Percentiles rank a stretch among this genome's conserved stretches.
These are phyloP conservation scores for Eucalyptus viminalis DNA, from an alignment of 345 rosid species.

Conservation along the genomic window DNA sequence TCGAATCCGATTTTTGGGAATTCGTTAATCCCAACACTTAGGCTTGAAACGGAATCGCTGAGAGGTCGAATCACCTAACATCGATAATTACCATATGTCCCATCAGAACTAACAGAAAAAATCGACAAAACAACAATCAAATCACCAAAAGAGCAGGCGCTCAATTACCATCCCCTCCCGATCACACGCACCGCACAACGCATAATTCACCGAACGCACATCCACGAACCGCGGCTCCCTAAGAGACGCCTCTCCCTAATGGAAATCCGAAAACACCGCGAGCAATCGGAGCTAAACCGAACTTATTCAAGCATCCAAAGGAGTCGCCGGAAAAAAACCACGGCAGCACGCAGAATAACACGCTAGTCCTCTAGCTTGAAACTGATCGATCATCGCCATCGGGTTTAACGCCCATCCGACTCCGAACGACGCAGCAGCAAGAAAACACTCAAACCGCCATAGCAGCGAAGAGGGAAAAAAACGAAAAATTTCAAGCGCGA, in stretches of 20 bases:
- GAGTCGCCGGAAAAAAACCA: background rate
- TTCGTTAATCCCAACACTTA: too few species aligned
- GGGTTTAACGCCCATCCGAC: background rate
- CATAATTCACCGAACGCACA: background rate
- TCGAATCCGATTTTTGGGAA: too few species aligned
- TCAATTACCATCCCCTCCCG: too few species aligned
- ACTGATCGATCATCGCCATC: background rate
- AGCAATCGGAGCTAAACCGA: background rate
- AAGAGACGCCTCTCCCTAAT: background rate
- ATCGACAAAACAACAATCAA: background rate
- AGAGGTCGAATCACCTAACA: conserved; percentile 77
- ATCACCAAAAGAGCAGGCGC: background rate
- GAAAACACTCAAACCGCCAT: background rate
- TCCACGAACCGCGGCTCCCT: background rate
- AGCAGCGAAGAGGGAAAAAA: background rate
- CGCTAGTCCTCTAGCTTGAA: background rate
- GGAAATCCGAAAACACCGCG: background rate
- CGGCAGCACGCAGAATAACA: background rate
- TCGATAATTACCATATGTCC: background rate
- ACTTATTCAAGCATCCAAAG: background rate
- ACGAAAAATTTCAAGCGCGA: background rate
- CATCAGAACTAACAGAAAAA: background rate
- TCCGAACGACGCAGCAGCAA: background rate
- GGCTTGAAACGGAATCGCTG: conserved; percentile 75
- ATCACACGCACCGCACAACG: background rate